phyloP scores from a whole-genome alignment of 202 grass and related monocot species.

The Zoysia matrella region DNA sequence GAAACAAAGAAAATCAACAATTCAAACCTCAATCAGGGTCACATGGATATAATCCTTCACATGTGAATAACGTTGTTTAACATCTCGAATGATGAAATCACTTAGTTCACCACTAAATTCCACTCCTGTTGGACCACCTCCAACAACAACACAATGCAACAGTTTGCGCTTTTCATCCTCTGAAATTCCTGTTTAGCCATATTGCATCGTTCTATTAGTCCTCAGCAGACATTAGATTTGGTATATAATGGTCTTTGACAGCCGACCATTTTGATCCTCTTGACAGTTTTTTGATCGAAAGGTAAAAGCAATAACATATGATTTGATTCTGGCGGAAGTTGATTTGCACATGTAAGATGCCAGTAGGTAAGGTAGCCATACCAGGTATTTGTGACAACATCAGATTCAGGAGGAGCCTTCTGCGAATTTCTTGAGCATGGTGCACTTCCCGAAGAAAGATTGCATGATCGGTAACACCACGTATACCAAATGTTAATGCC shows the following conservation, averaged over 20 bases:
- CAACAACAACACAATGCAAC: slow-evolving; percentile 95
- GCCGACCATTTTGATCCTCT: background rate
- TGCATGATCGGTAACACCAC: slow-evolving; percentile 82
- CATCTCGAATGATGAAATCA: slow-evolving; percentile 94
- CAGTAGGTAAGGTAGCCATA: slow-evolving; percentile 42
- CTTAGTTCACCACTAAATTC: slow-evolving; percentile 99
- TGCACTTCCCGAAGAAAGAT: slow-evolving; percentile 96
- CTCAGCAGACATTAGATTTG: background rate
- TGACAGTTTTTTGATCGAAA: background rate
- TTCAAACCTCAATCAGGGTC: slow-evolving; percentile 90
- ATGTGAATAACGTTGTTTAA: slow-evolving; percentile 86
- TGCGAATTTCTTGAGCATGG: slow-evolving; percentile 93
- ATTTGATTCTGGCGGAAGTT: background rate
- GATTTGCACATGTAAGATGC: slow-evolving; percentile 7
- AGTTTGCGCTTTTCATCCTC: slow-evolving; percentile 80
- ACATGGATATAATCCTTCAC: slow-evolving; percentile 95
- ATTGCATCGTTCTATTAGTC: slow-evolving; percentile 1
- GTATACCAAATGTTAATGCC: slow-evolving; percentile 91
- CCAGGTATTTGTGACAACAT: slow-evolving; percentile 93
- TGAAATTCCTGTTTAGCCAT: slow-evolving; percentile 71
- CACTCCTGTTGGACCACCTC: slow-evolving; percentile 94
- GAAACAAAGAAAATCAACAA: slow-evolving; percentile 28
- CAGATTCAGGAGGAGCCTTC: slow-evolving; percentile 90
- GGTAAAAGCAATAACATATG: background rate
- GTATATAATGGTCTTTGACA: slow-evolving; percentile 4